phyloP scores from a whole-genome alignment of 495 filamentous ascomycete species.

The Neurospora sp. region DNA sequence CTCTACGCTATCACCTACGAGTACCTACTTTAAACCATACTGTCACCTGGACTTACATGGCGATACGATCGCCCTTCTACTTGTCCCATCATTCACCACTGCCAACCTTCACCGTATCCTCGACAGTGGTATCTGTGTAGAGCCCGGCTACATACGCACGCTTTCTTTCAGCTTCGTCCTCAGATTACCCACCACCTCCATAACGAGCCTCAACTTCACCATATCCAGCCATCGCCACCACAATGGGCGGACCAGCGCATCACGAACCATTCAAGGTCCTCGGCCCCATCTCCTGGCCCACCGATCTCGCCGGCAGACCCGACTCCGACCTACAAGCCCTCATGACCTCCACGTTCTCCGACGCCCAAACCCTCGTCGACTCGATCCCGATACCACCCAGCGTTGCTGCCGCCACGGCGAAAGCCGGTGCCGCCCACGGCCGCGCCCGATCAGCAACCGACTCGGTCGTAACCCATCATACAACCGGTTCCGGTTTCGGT shows the following conservation, averaged over 20 bases:
- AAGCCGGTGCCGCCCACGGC: not conserved
- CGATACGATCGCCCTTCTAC: not conserved
- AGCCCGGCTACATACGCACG: not conserved
- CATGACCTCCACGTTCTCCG: slow-evolving; percentile 44
- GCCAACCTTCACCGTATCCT: not conserved
- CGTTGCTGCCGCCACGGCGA: not conserved
- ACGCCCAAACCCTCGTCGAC: slow-evolving; percentile 61
- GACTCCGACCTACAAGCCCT: slow-evolving; percentile 29
- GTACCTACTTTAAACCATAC: not conserved
- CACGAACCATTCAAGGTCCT: slow-evolving; percentile 68
- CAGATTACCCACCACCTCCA: not conserved
- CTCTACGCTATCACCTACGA: not conserved
- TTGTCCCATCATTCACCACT: not conserved
- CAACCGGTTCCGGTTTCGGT: not conserved
- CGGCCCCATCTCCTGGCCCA: slow-evolving; percentile 56
- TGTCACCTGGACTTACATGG: not conserved
- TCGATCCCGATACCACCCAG: slow-evolving; percentile 48
- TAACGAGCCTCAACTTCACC: not conserved
- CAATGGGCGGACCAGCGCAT: slow-evolving; percentile 7
- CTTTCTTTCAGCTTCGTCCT: not conserved
- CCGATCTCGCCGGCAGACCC: slow-evolving; percentile 41
- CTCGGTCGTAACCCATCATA: slow-evolving; percentile 12
- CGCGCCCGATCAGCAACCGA: slow-evolving; percentile 23
- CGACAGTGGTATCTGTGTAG: not conserved
- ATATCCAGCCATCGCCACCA: not conserved